Percentiles rank a stretch among this genome's conserved stretches.
Conservation (phyloP, 345 rosid genomes). For the Lepidium didymum region DNA sequence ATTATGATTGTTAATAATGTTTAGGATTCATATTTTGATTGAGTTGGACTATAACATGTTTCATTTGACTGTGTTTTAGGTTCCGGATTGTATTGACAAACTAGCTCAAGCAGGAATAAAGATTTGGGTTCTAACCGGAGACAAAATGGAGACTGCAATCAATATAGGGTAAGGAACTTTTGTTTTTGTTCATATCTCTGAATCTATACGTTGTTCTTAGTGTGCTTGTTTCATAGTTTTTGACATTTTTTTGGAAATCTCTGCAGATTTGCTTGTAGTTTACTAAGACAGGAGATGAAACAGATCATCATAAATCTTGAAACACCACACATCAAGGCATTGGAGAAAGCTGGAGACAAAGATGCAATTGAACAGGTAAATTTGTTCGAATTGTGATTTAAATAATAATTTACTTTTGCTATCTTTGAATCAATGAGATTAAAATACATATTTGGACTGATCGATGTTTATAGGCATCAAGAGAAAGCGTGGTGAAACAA, state of each 20-base stretch:
- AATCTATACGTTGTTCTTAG: not conserved
- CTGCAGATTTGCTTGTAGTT: slow-evolving; percentile 90
- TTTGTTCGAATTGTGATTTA: not conserved
- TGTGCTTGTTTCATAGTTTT: slow-evolving; percentile 1
- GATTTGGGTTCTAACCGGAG: slow-evolving; percentile 95
- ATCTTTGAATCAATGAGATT: not conserved
- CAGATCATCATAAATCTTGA: slow-evolving; percentile 84
- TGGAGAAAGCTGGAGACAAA: slow-evolving; percentile 73
- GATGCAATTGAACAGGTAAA: slow-evolving; percentile 48
- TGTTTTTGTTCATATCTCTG: not conserved
- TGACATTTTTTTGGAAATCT: not conserved
- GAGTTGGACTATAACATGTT: not conserved
- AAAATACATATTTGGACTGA: not conserved
- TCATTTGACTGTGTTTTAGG: slow-evolving; percentile 35
- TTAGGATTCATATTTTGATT: not conserved
- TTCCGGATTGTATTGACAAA: slow-evolving; percentile 96
- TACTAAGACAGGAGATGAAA: slow-evolving; percentile 90
- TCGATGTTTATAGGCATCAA: slow-evolving; percentile 43
- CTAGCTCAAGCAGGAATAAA: slow-evolving; percentile 97
- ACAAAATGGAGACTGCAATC: slow-evolving; percentile 97
- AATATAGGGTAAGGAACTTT: slow-evolving; percentile 64
- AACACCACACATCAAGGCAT: slow-evolving; percentile 48
- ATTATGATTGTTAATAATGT: not conserved
- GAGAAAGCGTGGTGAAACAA: slow-evolving; percentile 54
- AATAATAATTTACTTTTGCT: not conserved